These are phyloP conservation scores for Prunus davidiana DNA, from an alignment of 306 rosid species.

Conservation along the genomic window DNA sequence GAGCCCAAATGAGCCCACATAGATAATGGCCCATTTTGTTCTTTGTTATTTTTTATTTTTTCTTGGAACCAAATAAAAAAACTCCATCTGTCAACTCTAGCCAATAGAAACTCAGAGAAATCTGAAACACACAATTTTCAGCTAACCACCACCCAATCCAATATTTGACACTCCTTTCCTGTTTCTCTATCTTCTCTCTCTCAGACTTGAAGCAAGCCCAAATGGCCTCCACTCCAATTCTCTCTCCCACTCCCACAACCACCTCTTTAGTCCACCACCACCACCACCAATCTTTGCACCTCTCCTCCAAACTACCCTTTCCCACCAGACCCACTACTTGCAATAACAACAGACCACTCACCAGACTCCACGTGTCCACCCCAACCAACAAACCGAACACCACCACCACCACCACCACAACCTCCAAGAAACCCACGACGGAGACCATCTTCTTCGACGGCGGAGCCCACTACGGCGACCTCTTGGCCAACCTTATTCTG, in stretches of 20 bases:
- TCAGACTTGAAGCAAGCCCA: slow-evolving; percentile 1
- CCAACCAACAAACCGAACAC: slow-evolving; percentile 56
- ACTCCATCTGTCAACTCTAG: neutral
- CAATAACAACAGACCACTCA: slow-evolving; percentile 30
- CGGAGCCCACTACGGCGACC: slow-evolving; percentile 94
- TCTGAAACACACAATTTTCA: neutral
- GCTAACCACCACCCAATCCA: slow-evolving; percentile 13
- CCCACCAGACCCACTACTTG: slow-evolving; percentile 9
- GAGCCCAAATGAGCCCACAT: neutral
- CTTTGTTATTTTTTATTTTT: no score
- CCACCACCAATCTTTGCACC: slow-evolving; percentile 26
- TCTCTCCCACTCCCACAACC: slow-evolving; percentile 47
- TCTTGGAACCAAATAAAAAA: no score
- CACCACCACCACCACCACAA: slow-evolving; percentile 11
- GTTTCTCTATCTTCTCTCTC: neutral
- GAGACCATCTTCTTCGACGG: slow-evolving; percentile 91
- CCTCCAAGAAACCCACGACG: slow-evolving; percentile 33
- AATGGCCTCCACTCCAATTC: slow-evolving; percentile 58
- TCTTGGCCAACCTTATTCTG: slow-evolving; percentile 57
- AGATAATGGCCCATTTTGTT: neutral
- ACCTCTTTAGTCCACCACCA: slow-evolving; percentile 29
- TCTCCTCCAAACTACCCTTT: slow-evolving; percentile 18
- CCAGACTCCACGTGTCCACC: slow-evolving; percentile 69
- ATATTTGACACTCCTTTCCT: neutral
- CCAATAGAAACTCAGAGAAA: slow-evolving; percentile 27